phyloP scores from a whole-genome alignment of 2,329 filamentous ascomycete species.

The Diaporthe ilicicola region DNA sequence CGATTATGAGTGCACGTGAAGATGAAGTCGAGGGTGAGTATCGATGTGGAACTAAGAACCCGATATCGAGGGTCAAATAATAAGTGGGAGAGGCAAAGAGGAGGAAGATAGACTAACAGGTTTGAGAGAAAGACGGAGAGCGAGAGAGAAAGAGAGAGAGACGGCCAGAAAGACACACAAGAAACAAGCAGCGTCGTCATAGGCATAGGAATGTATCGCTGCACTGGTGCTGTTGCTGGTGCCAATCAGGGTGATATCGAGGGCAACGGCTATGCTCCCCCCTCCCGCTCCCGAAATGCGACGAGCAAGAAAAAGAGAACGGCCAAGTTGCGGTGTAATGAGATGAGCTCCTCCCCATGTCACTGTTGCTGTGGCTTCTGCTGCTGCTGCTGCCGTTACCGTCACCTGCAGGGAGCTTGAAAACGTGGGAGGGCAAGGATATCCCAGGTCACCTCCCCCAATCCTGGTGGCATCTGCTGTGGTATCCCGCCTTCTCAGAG shows the following conservation, averaged over 20 bases:
- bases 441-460: background rate
- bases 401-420: slow-evolving; percentile 14
- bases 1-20: too few relatives aligned
- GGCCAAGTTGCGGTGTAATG: slow-evolving; percentile 21
- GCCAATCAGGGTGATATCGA: slow-evolving; percentile 21
- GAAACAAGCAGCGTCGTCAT: slow-evolving; percentile 9
- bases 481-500: slow-evolving; percentile 18
- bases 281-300: slow-evolving; percentile 4
- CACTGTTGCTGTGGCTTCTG: background rate
- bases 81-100: background rate
- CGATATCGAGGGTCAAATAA: background rate
- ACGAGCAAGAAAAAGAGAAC: background rate
- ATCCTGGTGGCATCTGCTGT: background rate
- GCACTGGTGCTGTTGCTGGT: background rate
- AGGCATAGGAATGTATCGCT: slow-evolving; percentile 6
- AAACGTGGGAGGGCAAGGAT: slow-evolving; percentile 24
- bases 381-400: background rate
- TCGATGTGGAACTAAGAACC: too few relatives aligned
- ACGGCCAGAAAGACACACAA: background rate
- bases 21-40: too few relatives aligned
- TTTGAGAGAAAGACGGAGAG: background rate
- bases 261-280: background rate
- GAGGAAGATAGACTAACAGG: background rate
- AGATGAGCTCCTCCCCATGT: background rate
- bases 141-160: background rate